Conservation (phyloP, 805 yeast genomes). For the Cyberlindnera samutprakarnensis region DNA sequence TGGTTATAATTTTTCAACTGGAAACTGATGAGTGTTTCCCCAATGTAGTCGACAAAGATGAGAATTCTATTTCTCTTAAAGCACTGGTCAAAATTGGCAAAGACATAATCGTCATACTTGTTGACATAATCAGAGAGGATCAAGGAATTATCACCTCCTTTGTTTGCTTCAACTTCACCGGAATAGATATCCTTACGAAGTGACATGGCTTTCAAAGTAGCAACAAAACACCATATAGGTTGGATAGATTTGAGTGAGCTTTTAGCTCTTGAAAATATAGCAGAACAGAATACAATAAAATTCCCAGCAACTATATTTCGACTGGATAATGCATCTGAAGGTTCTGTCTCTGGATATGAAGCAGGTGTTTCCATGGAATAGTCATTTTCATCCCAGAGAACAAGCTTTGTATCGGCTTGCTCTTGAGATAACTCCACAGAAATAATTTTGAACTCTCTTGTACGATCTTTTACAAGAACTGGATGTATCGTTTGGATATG, state of each 20-base stretch:
- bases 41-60: constrained; percentile 41
- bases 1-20: constrained; percentile 38
- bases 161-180: constrained; percentile 25
- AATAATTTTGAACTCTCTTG: constrained; percentile 9
- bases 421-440: constrained; percentile 13
- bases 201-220: constrained; percentile 44
- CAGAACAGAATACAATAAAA: constrained; percentile 16
- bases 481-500: constrained; percentile 1
- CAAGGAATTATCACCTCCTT: constrained; percentile 14
- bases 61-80: constrained; percentile 24
- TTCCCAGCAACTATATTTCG: constrained; percentile 21
- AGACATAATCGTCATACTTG: constrained; percentile 21
- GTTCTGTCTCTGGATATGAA: constrained; percentile 8
- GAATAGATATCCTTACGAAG: constrained; percentile 36
- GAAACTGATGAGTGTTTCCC: constrained; percentile 44
- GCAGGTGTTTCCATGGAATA: constrained; percentile 11
- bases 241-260: constrained; percentile 24
- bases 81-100: constrained; percentile 22
- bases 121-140: constrained; percentile 17
- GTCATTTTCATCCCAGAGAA: background rate
- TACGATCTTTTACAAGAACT: constrained; percentile 2
- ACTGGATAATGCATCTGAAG: constrained; percentile 9
- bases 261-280: constrained; percentile 10
- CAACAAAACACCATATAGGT: constrained; percentile 47
- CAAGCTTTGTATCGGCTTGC: constrained; percentile 5